These are phyloP conservation scores for Carex cristatella DNA, from an alignment of 176 grass and related monocot species.

Conservation along the genomic window DNA sequence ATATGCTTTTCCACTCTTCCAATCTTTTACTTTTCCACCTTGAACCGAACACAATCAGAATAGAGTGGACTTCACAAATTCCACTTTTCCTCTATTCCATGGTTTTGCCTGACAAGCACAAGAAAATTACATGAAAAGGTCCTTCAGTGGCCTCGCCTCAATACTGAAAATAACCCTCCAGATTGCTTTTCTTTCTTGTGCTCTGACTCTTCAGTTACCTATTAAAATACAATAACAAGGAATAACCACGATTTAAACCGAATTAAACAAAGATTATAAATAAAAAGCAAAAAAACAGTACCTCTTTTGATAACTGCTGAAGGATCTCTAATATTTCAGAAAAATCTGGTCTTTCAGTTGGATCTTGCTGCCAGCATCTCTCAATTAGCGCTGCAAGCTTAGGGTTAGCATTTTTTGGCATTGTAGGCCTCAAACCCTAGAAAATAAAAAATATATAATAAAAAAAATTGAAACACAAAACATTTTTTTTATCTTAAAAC, in stretches of 20 bases:
- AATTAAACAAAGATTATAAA: not conserved
- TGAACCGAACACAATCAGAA: not conserved
- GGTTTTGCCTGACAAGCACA: not conserved
- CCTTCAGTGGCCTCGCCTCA: conserved; percentile 53
- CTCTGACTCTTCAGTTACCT: conserved; percentile 59
- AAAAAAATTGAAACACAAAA: not conserved
- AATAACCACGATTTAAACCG: not conserved
- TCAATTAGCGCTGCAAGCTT: conserved; percentile 76
- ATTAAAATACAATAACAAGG: conserved; percentile 7
- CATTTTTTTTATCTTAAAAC: not conserved
- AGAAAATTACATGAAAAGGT: conserved; percentile 2
- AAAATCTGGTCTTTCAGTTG: conserved; percentile 57
- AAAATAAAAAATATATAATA: conserved; percentile 5
- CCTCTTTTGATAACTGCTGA: conserved; percentile 63
- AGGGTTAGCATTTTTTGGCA: conserved; percentile 66
- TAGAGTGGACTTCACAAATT: not conserved
- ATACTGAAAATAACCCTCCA: conserved; percentile 58
- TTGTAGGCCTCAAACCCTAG: conserved; percentile 82
- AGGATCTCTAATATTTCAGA: conserved; percentile 60
- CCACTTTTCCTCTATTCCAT: not conserved
- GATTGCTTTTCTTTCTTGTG: conserved; percentile 66
- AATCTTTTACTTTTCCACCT: conserved; percentile 1
- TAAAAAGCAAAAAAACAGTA: conserved; percentile 18
- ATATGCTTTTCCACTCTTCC: conserved; percentile 4
- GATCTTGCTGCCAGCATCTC: conserved; percentile 77